phyloP scores from a whole-genome alignment of 192 early-diverging fungal species.

The Podila clonocystis region DNA sequence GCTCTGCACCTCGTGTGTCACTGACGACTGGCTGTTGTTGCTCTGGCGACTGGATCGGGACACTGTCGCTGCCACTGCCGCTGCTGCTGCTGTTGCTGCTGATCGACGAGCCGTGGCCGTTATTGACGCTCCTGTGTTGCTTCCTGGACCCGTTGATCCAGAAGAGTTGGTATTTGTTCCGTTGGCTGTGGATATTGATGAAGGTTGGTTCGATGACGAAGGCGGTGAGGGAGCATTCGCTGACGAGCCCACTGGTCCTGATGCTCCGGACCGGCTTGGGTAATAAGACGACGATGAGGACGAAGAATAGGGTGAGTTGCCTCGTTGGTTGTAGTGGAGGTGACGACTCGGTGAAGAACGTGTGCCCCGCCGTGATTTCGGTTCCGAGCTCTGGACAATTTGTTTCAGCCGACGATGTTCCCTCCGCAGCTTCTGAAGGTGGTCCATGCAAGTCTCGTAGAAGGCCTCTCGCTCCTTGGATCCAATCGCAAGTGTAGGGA shows the following conservation, averaged over 20 bases:
- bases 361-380: slow-evolving; percentile 42
- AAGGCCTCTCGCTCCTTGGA: slow-evolving; percentile 50
- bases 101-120: slow-evolving; percentile 37
- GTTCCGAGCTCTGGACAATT: slow-evolving; percentile 35
- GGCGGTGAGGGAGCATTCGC: background rate
- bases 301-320: slow-evolving; percentile 11
- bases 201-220: background rate
- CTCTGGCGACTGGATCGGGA: slow-evolving; percentile 17
- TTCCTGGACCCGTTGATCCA: background rate
- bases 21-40: slow-evolving; percentile 4
- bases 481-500: slow-evolving; percentile 44
- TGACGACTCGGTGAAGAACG: slow-evolving; percentile 34
- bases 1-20: slow-evolving; percentile 1
- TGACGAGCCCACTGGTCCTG: background rate
- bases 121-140: background rate
- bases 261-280: background rate
- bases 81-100: slow-evolving; percentile 40
- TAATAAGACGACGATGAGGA: slow-evolving; percentile 4
- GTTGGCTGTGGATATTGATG: background rate
- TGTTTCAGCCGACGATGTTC: slow-evolving; percentile 47
- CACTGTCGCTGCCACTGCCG: slow-evolving; percentile 30
- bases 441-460: slow-evolving; percentile 48
- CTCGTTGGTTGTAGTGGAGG: background rate
- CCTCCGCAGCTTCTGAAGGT: slow-evolving; percentile 30
- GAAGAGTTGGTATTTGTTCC: slow-evolving; percentile 2